Evolutionary conservation across 2,329 filamentous ascomycete genomes (phyloP), one percentile per base, ranked within the genome.

Genomic region (Pseudopyricularia cyperi): DNA sequence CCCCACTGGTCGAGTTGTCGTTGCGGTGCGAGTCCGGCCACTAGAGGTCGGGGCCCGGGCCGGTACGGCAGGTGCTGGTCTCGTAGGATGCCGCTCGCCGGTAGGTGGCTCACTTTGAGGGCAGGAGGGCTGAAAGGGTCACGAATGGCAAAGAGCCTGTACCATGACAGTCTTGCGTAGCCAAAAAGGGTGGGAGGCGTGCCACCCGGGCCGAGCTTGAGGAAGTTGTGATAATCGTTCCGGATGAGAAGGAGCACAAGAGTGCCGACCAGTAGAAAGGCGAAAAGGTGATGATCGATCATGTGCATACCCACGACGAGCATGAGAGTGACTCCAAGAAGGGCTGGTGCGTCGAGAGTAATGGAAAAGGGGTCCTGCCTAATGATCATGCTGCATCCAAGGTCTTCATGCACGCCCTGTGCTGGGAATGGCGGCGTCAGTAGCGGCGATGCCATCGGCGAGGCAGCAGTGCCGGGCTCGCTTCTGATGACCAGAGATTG

Each of bases 21-120:
- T 61, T 95, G 88, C 0, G 88, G 88, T 1, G 87, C 88, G 53
- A 94, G 87, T 48, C 88, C 88, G 39, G 73, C 77, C 9, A 90
- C 83, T 2, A 67, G 63, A 1, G 88, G 89, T 1, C 86, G 77
- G 1, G 75, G 71, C 0, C 83, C 84, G 3, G 66, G 62, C 0
- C 88, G 81, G 53, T 73, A 73, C 1, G 84, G 80, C 0, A 93
- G 71, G 9, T n/a, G 8, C 28, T 51, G 35, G 50, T 63, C 55
- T 47, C 61, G 59, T 26, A 93, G 74, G 59, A 85, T 78, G 11
- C 86, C 85, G 1, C 62, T 60, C 14, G 73, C 64, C 0, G 82
- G 80, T 14, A 74, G 68, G 34, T 76, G 70, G 28, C 70, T 64
- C 2, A 72, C 66, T 5, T 79, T 74, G 1, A 78, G 59, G 2